Evolutionary conservation across 139 green algal species (phyloP).

Genomic region (Chlorella sorokiniana): DNA sequence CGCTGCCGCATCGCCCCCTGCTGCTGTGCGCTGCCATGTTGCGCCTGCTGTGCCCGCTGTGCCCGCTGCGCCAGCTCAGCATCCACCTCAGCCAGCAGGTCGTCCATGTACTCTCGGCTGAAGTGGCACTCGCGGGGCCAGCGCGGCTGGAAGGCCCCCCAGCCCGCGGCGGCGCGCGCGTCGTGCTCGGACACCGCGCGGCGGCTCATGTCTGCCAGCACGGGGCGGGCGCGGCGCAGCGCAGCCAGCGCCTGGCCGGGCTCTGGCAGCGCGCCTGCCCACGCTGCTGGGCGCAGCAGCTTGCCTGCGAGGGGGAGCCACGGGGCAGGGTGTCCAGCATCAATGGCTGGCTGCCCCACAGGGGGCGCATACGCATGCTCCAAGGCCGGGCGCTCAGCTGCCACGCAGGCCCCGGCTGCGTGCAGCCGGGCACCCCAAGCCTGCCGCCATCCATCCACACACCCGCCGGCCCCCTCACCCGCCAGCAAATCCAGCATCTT

Average conservation of each 20-base stretch:
- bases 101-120: constrained; percentile 7
- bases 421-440: background rate
- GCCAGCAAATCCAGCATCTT: constrained; percentile 37
- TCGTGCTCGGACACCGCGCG: constrained; percentile 11
- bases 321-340: background rate
- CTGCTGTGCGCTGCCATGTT: background rate
- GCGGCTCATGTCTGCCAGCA: constrained; percentile 25
- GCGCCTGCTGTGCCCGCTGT: background rate
- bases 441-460: background rate
- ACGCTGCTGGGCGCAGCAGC: background rate
- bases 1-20: background rate
- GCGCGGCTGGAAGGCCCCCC: background rate
- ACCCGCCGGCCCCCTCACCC: background rate
- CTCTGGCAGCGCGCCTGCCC: constrained; percentile 23
- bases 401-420: background rate
- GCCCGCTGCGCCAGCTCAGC: background rate
- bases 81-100: background rate
- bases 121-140: constrained; percentile 19
- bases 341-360: too few relatives aligned
- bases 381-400: too few relatives aligned
- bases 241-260: background rate
- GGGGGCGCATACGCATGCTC: too few relatives aligned
- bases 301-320: background rate
- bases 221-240: background rate
- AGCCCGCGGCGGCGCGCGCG: background rate